Base-by-base conservation (phyloP, 2,329 filamentous ascomycete species). In the Microascus cirrosus region DNA sequence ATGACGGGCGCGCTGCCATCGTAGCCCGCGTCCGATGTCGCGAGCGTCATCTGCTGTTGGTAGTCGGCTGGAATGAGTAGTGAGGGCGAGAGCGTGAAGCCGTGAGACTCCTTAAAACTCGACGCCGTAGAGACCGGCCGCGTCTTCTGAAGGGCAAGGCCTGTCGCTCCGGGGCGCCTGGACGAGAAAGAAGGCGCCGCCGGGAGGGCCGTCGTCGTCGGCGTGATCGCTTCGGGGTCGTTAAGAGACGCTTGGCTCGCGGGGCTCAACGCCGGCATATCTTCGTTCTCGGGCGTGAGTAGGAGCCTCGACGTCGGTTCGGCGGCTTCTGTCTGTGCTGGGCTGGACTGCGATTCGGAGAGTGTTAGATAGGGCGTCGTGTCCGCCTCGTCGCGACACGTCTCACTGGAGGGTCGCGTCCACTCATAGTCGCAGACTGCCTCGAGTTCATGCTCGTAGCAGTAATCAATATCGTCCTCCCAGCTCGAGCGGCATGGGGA, bases 391-490 rank as follows among this genome's bases (percentile, higher is more conserved):
- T 64, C 8, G 63, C 65, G 65, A 22, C 63, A 60, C 18, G 63
- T 65, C 54, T 84, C 81, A 56, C 79, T 63, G 0, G 82, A 85
- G 2, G 76, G 72, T 18, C 79, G 77, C 59, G 84, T 81, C 83
- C 83, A 86, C 52, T 83, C 78, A 63, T 84, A 86, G 61, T 86
- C 79, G 65, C 82, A 86, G 67, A 86, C 75, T 8, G 83, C 84
- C 66, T 87, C 84, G 13, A 78, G 82, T 62, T 83, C 84, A 63
- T 87, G 81, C 62, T 86, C 83, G 64, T 87, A 87, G 65, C 82
- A 86, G 68, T 86, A 87, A 65, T 87, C 84, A 60, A 87, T 86
- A 61, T 83, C 83, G 56, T 85, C 83, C 64, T 87, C 84, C 84
- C 84, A 87, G 62, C 73, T 84, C 63, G 78, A 76, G 8, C 70